Percentiles rank a stretch among this genome's conserved stretches.
phyloP scores from a whole-genome alignment of 2,329 filamentous ascomycete genomes.

The Ophiostoma tasmaniense region DNA sequence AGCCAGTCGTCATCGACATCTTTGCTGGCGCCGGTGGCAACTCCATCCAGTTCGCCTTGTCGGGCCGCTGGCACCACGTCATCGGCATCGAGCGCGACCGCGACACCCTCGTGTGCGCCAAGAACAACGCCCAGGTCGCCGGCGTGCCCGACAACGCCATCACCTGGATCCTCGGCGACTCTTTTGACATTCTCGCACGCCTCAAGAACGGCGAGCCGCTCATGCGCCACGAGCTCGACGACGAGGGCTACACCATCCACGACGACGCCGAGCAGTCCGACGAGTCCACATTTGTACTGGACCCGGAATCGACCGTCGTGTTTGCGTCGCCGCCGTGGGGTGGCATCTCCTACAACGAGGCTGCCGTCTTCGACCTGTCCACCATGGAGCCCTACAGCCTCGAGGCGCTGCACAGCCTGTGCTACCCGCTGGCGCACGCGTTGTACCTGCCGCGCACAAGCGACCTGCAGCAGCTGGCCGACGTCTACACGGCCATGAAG shows the following conservation, averaged over 20 bases:
- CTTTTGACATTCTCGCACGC: slow-evolving; percentile 58
- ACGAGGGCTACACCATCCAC: too few species aligned
- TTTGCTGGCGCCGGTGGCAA: slow-evolving; percentile 93
- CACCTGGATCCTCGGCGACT: slow-evolving; percentile 80
- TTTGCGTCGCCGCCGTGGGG: slow-evolving; percentile 56
- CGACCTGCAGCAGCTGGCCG: slow-evolving; percentile 69
- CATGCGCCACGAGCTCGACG: slow-evolving; percentile 18
- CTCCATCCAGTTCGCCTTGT: slow-evolving; percentile 84
- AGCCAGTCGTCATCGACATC: slow-evolving; percentile 64
- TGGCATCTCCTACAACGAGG: slow-evolving; percentile 46
- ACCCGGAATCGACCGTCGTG: slow-evolving; percentile 36
- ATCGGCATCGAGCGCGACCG: slow-evolving; percentile 84
- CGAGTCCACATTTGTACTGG: slow-evolving; percentile 28
- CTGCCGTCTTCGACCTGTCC: slow-evolving; percentile 70
- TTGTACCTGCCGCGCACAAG: slow-evolving; percentile 82
- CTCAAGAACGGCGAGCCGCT: background rate
- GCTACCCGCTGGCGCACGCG: slow-evolving; percentile 52
- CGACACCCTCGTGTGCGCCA: slow-evolving; percentile 75
- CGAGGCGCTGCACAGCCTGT: slow-evolving; percentile 52
- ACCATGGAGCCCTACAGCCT: slow-evolving; percentile 85
- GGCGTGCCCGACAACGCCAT: slow-evolving; percentile 64
- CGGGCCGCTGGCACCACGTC: slow-evolving; percentile 68
- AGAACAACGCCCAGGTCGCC: slow-evolving; percentile 83
- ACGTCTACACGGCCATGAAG: slow-evolving; percentile 27
- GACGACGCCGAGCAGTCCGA: too few species aligned